Base-by-base conservation (phyloP, 371 early-diverging fungal genomes). In the Mortierella sp. region DNA sequence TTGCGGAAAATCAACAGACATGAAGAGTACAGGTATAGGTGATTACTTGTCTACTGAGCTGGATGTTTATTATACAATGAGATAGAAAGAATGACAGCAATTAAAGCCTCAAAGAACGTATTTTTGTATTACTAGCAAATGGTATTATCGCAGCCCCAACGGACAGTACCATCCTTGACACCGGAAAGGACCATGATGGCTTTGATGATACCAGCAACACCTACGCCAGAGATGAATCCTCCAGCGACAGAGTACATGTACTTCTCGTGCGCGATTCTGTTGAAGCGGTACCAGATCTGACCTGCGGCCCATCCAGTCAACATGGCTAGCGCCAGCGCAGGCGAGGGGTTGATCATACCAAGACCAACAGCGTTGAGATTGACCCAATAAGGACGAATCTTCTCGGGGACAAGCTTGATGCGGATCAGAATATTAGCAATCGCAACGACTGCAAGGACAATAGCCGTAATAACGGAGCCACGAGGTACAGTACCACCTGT, bases 341-440 rank as follows among this genome's bases (percentile, higher is more conserved):
- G 86, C 8, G 76, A 67, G 41, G 86, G 80, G 64, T 87, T 90
- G 49, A 92, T 87, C 73, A 91, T 83, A 47, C 89, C 88, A 54
- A 93, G 82, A 65, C 93, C 93, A 23, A 91, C 72, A 41, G 93
- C 90, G 61, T 83, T 84, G 58, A 86, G 48, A 63, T 90, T 91
- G 57, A 89, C 84, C 75, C 87, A 75, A 65, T 75, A 86, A 37
- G 76, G 73, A 43, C 83, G 84, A 57, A 81, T 85, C 63, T 82
- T 80, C 37, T 82, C 44, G 31, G 89, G 88, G n/a, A 89, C 53
- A 15, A 82, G 47, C 80, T 84, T 81, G 66, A 82, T 72, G 56
- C 85, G 85, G 56, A 86, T 15, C 37, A 88, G 52, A 34, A 88
- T 84, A 59, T 79, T 62, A 37, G 72, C 54, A 23, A 83, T 70